Evolutionary conservation across 352 stramenopile species (phyloP), one percentile per base, ranked within the genome.

Genomic region (Thalassiosira livingstoniorum): DNA sequence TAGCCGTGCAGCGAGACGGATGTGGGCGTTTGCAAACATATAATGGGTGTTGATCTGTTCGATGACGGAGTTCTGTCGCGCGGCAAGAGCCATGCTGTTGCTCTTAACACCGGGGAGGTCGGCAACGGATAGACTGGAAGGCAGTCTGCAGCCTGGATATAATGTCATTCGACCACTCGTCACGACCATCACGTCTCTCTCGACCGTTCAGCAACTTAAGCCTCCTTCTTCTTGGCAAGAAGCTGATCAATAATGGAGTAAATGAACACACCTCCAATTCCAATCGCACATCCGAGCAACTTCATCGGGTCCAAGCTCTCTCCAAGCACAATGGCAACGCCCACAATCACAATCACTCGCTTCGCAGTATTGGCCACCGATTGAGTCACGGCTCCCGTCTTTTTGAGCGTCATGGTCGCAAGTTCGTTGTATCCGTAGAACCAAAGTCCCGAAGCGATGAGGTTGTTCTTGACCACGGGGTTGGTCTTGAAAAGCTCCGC

Each of bases 341-440:
- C 92, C 54, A 96, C 89, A 86, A 96, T 95, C 61, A 95, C 91
- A 86, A 96, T 95, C 32, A 95, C 91, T 84, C 91, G 85, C 82
- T 95, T 95, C 65, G 91, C 91, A 42, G 92, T 96, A 80, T 95
- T 96, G 53, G 91, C 91, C 54, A 95, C 91, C 43, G 86, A 94
- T 78, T 95, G 85, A 18, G 92, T 95, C n/a, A 96, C 92, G 45
- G 92, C 91, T 57, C 85, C 85, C 34, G 92, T 96, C 89, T 96
- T 96, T 82, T 95, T 96, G 4, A 95, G 75, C 34, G 92, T 95
- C 91, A 96, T 94, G 47, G 93, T 95, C n/a, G 93, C 86, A 65
- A 95, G 77, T 73, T 96, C 93, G 70, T 96, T 96, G 89, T 96
- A 96, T 87, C 89, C 91, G 72, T 96, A 96, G 75, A 94, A 95